Base-by-base conservation (phyloP, 805 yeast species). In the Yarrowia phangngaensis region DNA sequence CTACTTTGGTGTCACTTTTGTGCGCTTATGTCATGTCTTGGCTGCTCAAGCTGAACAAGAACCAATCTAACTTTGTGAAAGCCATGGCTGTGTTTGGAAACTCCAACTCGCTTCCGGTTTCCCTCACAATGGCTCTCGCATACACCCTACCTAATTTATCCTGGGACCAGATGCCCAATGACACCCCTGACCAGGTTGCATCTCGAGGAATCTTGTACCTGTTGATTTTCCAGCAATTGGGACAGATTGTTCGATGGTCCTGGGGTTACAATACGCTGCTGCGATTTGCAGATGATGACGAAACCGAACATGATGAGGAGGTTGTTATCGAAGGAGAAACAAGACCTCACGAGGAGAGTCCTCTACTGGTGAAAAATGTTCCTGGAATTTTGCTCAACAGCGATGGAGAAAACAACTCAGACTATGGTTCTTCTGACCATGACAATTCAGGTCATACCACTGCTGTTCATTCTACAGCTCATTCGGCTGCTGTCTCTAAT, bases 71-170 rank as follows among this genome's bases (percentile, higher is more conserved):
- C 67, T 90, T 86, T 59, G 96, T 92, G 41, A 83, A 94, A 16
- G 97, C 96, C 2, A 92, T 92, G 94, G 87, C 92, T 2, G 95
- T 89, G 5, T 90, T 90, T 67, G 97, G 97, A 47, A 92, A 90
- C 67, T 86, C 95, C 33, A 90, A 90, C 70, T 84, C 95, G 8
- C 74, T 90, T 50, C 97, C 98, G 0, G 97, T 90, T 1, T 87
- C 96, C 0, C 72, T 92, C 55, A 79, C 82, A 7, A 69, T 92
- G 51, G 82, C 95, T 16, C 66, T 78, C 54, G 80, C 82, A 2
- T 72, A 72, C 58, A 72, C 82, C 2, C 64, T 79, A 56, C 83
- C 83, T 1, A 71, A 72, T 49, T 69, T 79, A 54, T 62, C 63
- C 32, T 79, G 84, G 84, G 78, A 75, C 48, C 75, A 73, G 52